Base-by-base conservation (phyloP, 1,139 yeast genomes). In the Protomyces pachydermus region DNA sequence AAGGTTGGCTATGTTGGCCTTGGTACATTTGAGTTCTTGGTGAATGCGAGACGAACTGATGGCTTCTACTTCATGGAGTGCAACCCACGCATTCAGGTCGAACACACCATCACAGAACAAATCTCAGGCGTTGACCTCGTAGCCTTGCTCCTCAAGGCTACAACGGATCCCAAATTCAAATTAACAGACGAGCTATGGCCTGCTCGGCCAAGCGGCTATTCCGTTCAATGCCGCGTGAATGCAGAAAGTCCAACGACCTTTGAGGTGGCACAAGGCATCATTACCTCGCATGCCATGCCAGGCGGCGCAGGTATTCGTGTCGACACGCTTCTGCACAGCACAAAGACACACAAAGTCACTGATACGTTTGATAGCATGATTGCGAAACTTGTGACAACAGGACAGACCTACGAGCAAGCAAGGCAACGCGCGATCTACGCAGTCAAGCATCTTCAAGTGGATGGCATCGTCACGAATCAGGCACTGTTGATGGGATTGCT, bases 271-370 rank as follows among this genome's bases (percentile, higher is more conserved):
- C 95, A 98, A 2, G 99, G 99, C 75, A 90, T 91, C 78, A 87
- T 93, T 71, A 98, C 93, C 77, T 98, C 93, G 56, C 93, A 93
- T 80, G 84, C 98, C 77, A 90, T 97, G 51, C 90, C 98, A 42
- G 98, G 98, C 79, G 99, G 99, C 81, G 93, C 95, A 74, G 99
- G 99, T 75, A 97, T 93, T 61, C 86, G 99, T 79, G 82, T 93
- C 71, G 99, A 93, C 75, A 98, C 98, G 80, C 93, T 93, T 75
- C 82, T 88, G 82, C 98, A 98, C 38, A 89, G 96, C 45, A 98
- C 97, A 8, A 93, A 90, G 77, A 96, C 97, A 14, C 89, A 97
- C 39, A 85, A 93, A 70, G 93, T 95, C 70, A 87, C 97, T 45
- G 98, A 98, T 60, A 96, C 91, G 78, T 93, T 95, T 78, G 99